These are phyloP conservation scores for Phytophthora hybrid DNA, from an alignment of 352 stramenopile species.

Conservation along the genomic window DNA sequence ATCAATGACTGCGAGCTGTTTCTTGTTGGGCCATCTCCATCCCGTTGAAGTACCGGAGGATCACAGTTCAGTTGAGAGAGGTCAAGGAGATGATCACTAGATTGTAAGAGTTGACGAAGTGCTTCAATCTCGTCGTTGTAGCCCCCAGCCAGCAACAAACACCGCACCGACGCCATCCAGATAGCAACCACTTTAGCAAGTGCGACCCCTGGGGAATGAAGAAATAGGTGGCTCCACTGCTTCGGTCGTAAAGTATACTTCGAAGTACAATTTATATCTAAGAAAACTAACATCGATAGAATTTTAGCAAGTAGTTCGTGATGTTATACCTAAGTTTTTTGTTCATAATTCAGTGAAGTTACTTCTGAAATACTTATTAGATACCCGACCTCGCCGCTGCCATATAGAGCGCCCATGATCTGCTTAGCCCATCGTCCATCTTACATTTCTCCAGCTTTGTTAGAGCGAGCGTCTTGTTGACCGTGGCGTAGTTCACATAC, in stretches of 20 bases:
- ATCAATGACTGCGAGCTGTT: conserved; percentile 35
- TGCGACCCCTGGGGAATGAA: conserved; percentile 9
- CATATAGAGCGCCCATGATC: conserved; percentile 75
- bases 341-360: no score
- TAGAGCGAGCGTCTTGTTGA: conserved; percentile 48
- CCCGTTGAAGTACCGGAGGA: conserved; percentile 12
- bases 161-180: conserved; percentile 26
- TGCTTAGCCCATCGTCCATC: conserved; percentile 71
- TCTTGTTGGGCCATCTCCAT: conserved; percentile 8
- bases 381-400: conserved; percentile 27
- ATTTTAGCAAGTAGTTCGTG: no score
- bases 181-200: not conserved
- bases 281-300: not conserved
- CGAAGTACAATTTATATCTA: not conserved
- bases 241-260: no score
- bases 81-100: conserved; percentile 11
- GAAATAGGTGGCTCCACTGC: no score
- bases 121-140: conserved; percentile 22
- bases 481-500: conserved; percentile 67
- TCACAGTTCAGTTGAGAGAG: conserved; percentile 18
- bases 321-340: no score
- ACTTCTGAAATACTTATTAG: no score
- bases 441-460: conserved; percentile 54
- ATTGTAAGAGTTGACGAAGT: conserved; percentile 13
- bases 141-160: conserved; percentile 20